phyloP scores from a whole-genome alignment of 2,329 filamentous ascomycete genomes.

The Zopfia rhizophila region DNA sequence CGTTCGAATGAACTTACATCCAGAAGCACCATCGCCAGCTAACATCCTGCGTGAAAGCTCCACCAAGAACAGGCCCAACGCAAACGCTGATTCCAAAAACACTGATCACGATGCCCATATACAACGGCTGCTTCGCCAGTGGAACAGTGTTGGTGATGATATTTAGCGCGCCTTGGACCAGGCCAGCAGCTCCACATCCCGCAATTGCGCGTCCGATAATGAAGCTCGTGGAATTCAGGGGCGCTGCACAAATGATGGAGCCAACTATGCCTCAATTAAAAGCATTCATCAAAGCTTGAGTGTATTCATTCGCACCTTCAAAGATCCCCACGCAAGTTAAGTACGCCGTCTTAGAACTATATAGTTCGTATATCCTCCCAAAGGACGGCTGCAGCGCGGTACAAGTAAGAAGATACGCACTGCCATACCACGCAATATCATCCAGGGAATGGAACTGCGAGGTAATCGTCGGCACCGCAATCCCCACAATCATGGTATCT shows the following conservation, averaged over 20 bases:
- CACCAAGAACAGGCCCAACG: slow-evolving; percentile 52
- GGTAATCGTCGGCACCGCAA: slow-evolving; percentile 54
- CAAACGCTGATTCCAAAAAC: slow-evolving; percentile 45
- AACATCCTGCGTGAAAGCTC: slow-evolving; percentile 49
- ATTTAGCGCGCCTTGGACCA: slow-evolving; percentile 46
- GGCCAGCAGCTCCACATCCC: slow-evolving; percentile 47
- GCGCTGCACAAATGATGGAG: slow-evolving; percentile 59
- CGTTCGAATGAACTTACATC: no score
- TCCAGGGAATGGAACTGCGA: slow-evolving; percentile 50
- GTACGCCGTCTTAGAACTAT: slow-evolving; percentile 3
- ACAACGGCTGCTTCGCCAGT: slow-evolving; percentile 51
- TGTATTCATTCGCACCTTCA: no score
- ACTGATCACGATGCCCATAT: slow-evolving; percentile 47
- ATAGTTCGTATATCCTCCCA: slow-evolving; percentile 6
- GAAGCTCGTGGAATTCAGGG: slow-evolving; percentile 29
- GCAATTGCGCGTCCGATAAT: slow-evolving; percentile 52
- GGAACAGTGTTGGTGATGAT: slow-evolving; percentile 48
- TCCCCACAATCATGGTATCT: slow-evolving; percentile 53
- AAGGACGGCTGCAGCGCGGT: slow-evolving; percentile 1
- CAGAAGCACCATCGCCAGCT: slow-evolving; percentile 52
- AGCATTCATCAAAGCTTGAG: no score
- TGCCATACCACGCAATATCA: slow-evolving; percentile 38
- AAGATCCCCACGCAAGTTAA: no score
- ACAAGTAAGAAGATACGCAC: slow-evolving; percentile 1
- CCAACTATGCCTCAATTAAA: no score